Base-by-base conservation (phyloP, 768 basidiomycete species). In the Russula abietina region DNA sequence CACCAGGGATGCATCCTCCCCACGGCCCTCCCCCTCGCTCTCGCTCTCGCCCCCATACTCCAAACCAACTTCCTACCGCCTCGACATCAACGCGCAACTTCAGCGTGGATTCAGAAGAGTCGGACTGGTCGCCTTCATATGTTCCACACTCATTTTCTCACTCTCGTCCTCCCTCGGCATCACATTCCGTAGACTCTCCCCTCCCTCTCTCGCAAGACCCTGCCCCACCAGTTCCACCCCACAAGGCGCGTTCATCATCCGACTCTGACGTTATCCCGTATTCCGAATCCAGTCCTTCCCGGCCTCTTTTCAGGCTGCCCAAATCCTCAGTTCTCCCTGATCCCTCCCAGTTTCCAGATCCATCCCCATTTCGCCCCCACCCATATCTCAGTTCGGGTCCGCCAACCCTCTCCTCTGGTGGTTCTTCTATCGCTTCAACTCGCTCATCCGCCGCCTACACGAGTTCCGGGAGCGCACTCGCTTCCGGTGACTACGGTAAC, bases 371-470 rank as follows among this genome's bases (percentile, higher is more conserved):
- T 62, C 81, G 83, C 46, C 74, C 78, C 7, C 83, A 78, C 55
- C 75, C 74, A 68, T 76, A 77, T 58, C 75, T 79, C n/a, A 74
- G 77, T 63, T 75, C 74, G 43, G 67, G 71, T 5, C 75, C 80
- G 12, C 86, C 86, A 4, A 78, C 85, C 17, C 83, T 89, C 58
- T 89, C 88, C 3, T 87, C 87, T 4, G 81, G 82, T 46, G 83
- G 83, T 50, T 88, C 91, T 0, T 86, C 87, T 28, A 83, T 86
- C 36, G 79, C 81, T 1, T 89, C 88, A 5, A 83, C 87, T 8
- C 81, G 89, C 55, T 90, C 89, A 9, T 88, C 88, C 4, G 88
- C 89, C 3, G 88, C 89, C 5, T 90, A 90, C 70, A 87, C 88
- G 26, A 86, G 81, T 73, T 83, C 84, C 22, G 86, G 85, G 59